Percentiles rank a stretch among this genome's conserved stretches.
Conservation (phyloP, 139 green algal species). For the Monoraphidium neglectum region DNA sequence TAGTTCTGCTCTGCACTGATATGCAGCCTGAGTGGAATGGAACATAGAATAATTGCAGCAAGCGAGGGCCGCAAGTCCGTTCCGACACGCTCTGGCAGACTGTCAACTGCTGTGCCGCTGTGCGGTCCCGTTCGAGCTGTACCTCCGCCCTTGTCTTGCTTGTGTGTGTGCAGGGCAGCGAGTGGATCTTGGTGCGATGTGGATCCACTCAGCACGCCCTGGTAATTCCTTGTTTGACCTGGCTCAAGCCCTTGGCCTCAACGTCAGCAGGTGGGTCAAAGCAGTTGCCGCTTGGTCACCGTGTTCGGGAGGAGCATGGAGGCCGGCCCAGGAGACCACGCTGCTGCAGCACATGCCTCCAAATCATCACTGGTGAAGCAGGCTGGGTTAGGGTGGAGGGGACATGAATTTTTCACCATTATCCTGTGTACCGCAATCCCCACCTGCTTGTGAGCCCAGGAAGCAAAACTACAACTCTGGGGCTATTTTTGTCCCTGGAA, state of each 20-base stretch:
- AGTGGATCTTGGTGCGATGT: conserved; percentile 54
- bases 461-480: no score
- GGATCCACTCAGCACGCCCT: conserved; percentile 14
- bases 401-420: no score
- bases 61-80: neutral
- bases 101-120: conserved; percentile 4
- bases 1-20: no score
- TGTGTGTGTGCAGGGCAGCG: conserved; percentile 15
- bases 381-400: no score
- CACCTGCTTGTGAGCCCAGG: no score
- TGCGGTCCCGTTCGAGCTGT: neutral
- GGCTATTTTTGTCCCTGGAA: no score
- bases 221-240: conserved; percentile 10
- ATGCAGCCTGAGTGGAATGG: neutral
- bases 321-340: no score
- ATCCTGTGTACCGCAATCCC: no score
- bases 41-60: neutral
- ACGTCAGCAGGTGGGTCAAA: neutral
- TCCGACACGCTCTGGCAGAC: neutral
- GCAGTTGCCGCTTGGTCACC: no score
- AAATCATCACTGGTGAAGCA: no score
- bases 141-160: neutral
- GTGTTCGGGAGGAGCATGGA: no score
- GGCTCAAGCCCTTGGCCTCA: neutral
- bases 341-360: no score